Base-by-base conservation (phyloP, 148 eudicot genomes). In the Limonium bicolor region DNA sequence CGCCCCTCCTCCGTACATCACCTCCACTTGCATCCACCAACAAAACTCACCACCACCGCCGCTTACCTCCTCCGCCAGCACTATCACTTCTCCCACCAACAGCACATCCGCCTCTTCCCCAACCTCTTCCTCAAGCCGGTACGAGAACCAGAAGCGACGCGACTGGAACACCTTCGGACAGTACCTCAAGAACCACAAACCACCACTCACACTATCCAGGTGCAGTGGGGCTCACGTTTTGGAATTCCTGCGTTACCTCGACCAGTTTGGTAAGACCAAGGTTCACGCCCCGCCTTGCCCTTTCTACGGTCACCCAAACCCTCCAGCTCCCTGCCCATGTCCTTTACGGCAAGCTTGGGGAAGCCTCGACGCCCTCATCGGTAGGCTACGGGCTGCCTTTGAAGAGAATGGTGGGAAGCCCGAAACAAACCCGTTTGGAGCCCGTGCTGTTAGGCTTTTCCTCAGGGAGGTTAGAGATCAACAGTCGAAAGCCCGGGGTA, bases 281-380 rank as follows among this genome's bases (percentile, higher is more conserved):
- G 78, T 72, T 14, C 78, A 72, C 53, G 53, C 55, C 2, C 78
- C 71, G 2, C 15, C 60, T 0, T 72, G 78, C 27, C 73, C 73
- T 2, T 72, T 67, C 38, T 72, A 60, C 59, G 78, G 78, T 15
- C 73, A 67, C 64, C 73, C 78, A 1, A 60, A 41, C 64, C 78
- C 78, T n/a, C 78, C 78, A 4, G 69, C 53, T 5, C 73, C 78
- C 1, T 72, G 78, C 45, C 67, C 78, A 1, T 72, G 78, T 48
- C 78, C 78, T 1, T 64, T 72, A 7, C 58, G 78, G 0, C 78
- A 72, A 24, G 78, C 78, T 0, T 72, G 78, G 78, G 78, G 78
- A 4, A 63, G 70, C 4, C 67, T 72, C 7, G 78, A 72, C 17
- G 78, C 78, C 4, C 48, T 72, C 21, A 41, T 72, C 31, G 78